Percentiles rank a stretch among this genome's conserved stretches.
These are phyloP conservation scores for Yamadazyma sp. DNA, from an alignment of 1,139 yeast species.

Conservation along the genomic window DNA sequence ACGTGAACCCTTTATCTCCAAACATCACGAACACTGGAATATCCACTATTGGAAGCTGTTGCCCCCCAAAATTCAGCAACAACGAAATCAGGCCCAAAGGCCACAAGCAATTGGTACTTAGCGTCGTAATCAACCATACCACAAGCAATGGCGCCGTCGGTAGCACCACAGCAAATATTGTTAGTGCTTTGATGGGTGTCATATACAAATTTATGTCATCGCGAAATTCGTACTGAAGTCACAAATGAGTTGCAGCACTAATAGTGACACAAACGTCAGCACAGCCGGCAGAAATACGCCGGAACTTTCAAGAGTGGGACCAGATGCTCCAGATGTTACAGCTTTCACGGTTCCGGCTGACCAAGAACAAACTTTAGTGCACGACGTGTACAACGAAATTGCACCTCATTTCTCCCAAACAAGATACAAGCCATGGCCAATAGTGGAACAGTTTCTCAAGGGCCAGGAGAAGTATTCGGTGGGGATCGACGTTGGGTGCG, in stretches of 20 bases:
- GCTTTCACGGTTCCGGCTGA: slow-evolving; percentile 37
- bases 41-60: neutral
- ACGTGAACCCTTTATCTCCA: slow-evolving; percentile 38
- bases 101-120: neutral
- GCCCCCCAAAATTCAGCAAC: neutral
- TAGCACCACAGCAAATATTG: neutral
- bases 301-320: neutral
- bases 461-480: slow-evolving; percentile 32
- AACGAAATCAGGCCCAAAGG: neutral
- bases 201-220: neutral
- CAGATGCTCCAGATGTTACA: slow-evolving; percentile 22
- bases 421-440: slow-evolving; percentile 97
- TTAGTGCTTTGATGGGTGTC: neutral
- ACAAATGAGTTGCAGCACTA: too few relatives aligned
- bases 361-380: slow-evolving; percentile 80
- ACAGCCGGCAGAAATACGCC: neutral
- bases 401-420: slow-evolving; percentile 93
- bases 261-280: neutral
- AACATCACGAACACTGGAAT: slow-evolving; percentile 29
- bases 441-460: slow-evolving; percentile 70
- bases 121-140: too few relatives aligned
- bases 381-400: slow-evolving; percentile 84
- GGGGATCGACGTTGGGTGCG: slow-evolving; percentile 86
- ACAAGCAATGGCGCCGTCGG: neutral
- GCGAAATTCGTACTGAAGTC: neutral